Base-by-base conservation (phyloP, 306 rosid genomes). In the Lotus japonicus region DNA sequence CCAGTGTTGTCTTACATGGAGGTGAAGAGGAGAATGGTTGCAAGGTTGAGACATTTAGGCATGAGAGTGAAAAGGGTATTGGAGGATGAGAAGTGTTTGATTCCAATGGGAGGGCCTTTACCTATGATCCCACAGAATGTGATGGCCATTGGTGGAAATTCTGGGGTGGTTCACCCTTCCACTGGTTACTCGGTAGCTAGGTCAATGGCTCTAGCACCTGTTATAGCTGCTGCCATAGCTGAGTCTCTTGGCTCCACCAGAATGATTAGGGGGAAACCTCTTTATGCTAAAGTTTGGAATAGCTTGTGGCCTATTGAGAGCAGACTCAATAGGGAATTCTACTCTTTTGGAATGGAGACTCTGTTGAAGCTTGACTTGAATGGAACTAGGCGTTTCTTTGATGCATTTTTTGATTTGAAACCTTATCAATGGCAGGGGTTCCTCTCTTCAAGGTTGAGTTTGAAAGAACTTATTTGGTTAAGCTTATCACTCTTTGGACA, bases 71-170 rank as follows among this genome's bases (percentile, higher is more conserved):
- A 67, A 35, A 81, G 83, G 44, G 28, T 92, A 1, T 13, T 87
- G 42, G 96, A 92, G 70, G 87, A 81, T 58, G 98, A 92, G 81
- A 92, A 89, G 82, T 92, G 98, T 41, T 74, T 87, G 88, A 87
- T 92, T 43, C 96, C 98, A 70, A 92, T 92, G 98, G 96, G 96
- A 35, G 98, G 98, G 12, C 83, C 92, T 59, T 88, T 92, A 0
- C 96, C 98, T 7, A 49, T 56, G 64, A 70, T 84, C 6, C 91
- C 96, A 3, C 91, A 89, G 61, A 74, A 75, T n/a, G 86, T 86
- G 60, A 81, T 89, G 87, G 91, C 91, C 11, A 70, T 82, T 45
- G 98, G 98, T 2, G 96, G 96, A 48, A 80, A 59, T 63, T 83
- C 92, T 2, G 96, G 98, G 72, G 15, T 89, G 2, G 95, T 86